Base-by-base conservation (phyloP, 2,329 filamentous ascomycete species). In the Alternaria infectoria region DNA sequence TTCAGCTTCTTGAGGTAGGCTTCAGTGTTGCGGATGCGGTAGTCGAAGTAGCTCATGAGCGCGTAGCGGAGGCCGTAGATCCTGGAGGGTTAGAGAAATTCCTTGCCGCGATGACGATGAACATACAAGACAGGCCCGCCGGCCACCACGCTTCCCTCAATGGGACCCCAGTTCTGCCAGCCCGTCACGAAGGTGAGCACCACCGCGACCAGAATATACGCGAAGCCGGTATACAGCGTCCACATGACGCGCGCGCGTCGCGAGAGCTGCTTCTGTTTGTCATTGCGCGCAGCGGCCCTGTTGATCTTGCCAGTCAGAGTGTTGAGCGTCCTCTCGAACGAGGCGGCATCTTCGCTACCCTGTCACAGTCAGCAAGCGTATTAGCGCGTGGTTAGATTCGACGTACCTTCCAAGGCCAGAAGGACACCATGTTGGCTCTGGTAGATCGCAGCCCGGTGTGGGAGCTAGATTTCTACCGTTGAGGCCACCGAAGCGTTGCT, bases 251-350 rank as follows among this genome's bases (percentile, higher is more conserved):
- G 95, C 73, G 91, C 87, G 62, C 94, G 91, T 61, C 95, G 89
- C 54, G 92, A 89, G 65, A 87, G 88, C 70, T 90, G 86, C 50
- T 93, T 89, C 43, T 91, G 86, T 45, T 84, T 85, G 74, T 97
- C 93, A 69, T 97, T 90, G 55, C 86, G 88, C 45, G 90, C 83
- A 72, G 91, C 91, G 3, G 90, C 89, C 67, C 89, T 87, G 44
- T 90, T 86, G 79, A 99, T 97, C 82, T 96, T 97, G 56, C 85
- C 84, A 11, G 94, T 92, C 49, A 99, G 88, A 23, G 88, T 86
- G 10, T 93, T 92, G 28, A 99, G 89, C 3, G 91, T 89, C 84
- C 94, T 97, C 83, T 99, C 96, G 77, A 98, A 99, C 5, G 91
- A 92, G 55, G 93, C 94, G 25, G 96, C 91, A 69, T 94, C 97